Percentiles rank a stretch among this genome's conserved stretches.
phyloP scores from a whole-genome alignment of 495 filamentous ascomycete genomes.

The Friedmanniomyces endolithicus region DNA sequence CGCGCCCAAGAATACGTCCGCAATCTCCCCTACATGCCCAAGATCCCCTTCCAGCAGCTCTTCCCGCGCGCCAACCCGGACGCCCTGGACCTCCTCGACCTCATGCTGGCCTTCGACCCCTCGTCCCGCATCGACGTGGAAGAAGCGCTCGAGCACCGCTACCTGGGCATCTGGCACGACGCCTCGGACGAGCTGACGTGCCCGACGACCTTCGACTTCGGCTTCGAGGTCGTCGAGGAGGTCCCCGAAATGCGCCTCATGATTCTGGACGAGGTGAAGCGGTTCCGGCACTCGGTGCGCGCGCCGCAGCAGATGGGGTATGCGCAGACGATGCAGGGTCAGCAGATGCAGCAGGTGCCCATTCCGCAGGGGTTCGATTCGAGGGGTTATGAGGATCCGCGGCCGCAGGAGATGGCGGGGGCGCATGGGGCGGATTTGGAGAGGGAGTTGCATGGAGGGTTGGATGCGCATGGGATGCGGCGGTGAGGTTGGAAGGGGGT shows the following conservation, averaged over 20 bases:
- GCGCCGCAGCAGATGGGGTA: conserved; percentile 40
- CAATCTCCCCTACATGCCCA: conserved; percentile 92
- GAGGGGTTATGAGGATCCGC: conserved; percentile 73
- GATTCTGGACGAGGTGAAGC: conserved; percentile 84
- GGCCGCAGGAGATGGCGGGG: conserved; percentile 63
- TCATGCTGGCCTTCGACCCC: conserved; percentile 95
- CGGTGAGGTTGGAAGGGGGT: background rate
- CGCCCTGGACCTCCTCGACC: conserved; percentile 84
- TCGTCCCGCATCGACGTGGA: conserved; percentile 84
- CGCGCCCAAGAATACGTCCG: conserved; percentile 97
- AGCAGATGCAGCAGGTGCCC: conserved; percentile 47
- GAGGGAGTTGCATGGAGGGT: conserved; percentile 47
- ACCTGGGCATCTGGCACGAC: conserved; percentile 97
- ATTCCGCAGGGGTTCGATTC: conserved; percentile 58
- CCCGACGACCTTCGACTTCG: conserved; percentile 91
- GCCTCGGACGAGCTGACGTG: conserved; percentile 89
- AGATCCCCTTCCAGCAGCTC: conserved; percentile 72
- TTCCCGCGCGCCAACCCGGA: conserved; percentile 96
- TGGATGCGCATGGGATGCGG: background rate
- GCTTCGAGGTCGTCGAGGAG: conserved; percentile 91
- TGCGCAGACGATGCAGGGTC: conserved; percentile 32
- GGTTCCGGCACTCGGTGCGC: conserved; percentile 66
- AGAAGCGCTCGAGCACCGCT: conserved; percentile 85
- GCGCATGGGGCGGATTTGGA: conserved; percentile 53
- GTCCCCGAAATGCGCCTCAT: conserved; percentile 88